phyloP scores from a whole-genome alignment of 2,329 filamentous ascomycete species.

The Leptographium wingfieldii region DNA sequence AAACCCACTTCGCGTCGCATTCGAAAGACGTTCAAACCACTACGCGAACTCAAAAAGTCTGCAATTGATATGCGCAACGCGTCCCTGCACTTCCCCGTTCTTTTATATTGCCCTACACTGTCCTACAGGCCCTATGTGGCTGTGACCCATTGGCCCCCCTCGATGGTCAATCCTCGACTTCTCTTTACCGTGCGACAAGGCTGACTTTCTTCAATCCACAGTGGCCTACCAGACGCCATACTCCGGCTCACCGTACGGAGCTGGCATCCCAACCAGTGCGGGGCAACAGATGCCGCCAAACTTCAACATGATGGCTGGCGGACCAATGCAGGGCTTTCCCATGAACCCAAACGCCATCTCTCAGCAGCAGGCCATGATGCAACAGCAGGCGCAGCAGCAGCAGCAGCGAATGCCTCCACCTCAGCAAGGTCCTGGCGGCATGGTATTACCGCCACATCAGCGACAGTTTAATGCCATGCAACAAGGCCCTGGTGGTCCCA shows the following conservation, averaged over 20 bases:
- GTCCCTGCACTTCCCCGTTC: background rate
- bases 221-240: slow-evolving; percentile 49
- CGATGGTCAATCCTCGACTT: no score
- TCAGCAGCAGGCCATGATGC: slow-evolving; percentile 21
- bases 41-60: background rate
- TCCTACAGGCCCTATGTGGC: background rate
- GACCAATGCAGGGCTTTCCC: slow-evolving; percentile 38
- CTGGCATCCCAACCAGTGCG: slow-evolving; percentile 35
- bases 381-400: slow-evolving; percentile 17
- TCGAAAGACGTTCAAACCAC: background rate
- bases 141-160: background rate
- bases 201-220: slow-evolving; percentile 16
- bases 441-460: slow-evolving; percentile 24
- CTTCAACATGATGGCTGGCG: slow-evolving; percentile 40
- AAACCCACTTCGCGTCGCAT: background rate
- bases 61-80: background rate
- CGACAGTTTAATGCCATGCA: slow-evolving; percentile 25
- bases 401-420: slow-evolving; percentile 28
- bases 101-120: background rate
- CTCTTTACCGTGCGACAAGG: background rate
- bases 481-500: slow-evolving; percentile 23
- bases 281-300: slow-evolving; percentile 37
- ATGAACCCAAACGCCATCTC: slow-evolving; percentile 36
- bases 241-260: slow-evolving; percentile 42
- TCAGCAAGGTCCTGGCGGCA: slow-evolving; percentile 22